Base-by-base conservation (phyloP, 305 asterid genomes). In the Fraxinus angustifolia region DNA sequence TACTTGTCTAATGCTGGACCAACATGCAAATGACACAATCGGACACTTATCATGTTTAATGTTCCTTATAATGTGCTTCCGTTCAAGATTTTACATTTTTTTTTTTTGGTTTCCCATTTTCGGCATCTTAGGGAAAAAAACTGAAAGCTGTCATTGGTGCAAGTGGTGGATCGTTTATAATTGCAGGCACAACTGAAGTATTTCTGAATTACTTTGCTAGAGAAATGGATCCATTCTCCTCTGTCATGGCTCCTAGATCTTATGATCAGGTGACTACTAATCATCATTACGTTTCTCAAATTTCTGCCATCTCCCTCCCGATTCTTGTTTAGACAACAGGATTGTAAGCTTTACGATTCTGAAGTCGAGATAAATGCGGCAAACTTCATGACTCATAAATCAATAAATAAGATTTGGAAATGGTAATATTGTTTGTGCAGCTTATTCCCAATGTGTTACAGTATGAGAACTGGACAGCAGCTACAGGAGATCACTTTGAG, bases 381-480 rank as follows among this genome's bases (percentile, higher is more conserved):
- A 62, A 62, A 62, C 72, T 23, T 56, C 67, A 17, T 56, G 67
- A 6, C 28, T 56, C 67, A 17, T 56, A 17, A 17, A 17, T 56
- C 65, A 4, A 7, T 60, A 60, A 60, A 60, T 60, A 60, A 26
- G 17, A 11, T 77, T 34, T 56, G 53, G 58, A 16, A 50, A 34
- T 11, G 36, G 3, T 21, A 21, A n/a, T 33, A 3, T 67, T 28
- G 36, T 26, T 8, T 33, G 23, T 85, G 90, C 91, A 91, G 96
- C 84, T 93, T 50, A 84, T 89, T 53, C 95, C 95, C 0, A 88
- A 91, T 74, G 86, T 88, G 5, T 70, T 92, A 11, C 85, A 40
- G 53, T 93, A 88, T 48, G 98, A 93, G 87, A 93, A 92, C 38
- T 93, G 97, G 98, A 92, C 91, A 35, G 87, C 85, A 26, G 89